These are phyloP conservation scores for Hirschfeldia incana DNA, from an alignment of 345 rosid species.

Conservation along the genomic window DNA sequence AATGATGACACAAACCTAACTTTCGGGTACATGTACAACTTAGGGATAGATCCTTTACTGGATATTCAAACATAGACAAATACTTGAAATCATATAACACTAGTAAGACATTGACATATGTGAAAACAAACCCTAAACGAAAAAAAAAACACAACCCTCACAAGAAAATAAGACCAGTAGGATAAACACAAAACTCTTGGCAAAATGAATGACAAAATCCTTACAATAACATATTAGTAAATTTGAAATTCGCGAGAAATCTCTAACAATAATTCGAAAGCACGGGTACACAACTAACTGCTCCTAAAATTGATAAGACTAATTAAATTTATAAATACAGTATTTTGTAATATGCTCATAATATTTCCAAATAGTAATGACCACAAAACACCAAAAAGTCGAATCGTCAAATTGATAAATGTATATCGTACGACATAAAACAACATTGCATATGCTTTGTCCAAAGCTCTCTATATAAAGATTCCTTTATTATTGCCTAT, in stretches of 20 bases:
- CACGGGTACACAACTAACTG: not conserved
- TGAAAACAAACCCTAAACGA: not conserved
- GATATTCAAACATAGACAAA: too few relatives aligned
- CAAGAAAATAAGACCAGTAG: not conserved
- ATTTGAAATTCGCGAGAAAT: not conserved
- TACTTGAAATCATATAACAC: too few relatives aligned
- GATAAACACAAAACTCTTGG: not conserved
- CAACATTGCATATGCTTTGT: slow-evolving; percentile 29
- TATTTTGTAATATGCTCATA: not conserved
- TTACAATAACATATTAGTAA: not conserved
- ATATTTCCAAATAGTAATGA: not conserved
- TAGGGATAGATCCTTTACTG: too few relatives aligned
- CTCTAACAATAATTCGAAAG: not conserved
- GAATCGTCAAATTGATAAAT: not conserved
- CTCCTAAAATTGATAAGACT: not conserved
- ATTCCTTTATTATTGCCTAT: not conserved
- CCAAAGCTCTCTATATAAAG: not conserved
- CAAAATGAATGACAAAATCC: not conserved
- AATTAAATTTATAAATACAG: not conserved
- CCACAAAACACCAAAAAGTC: not conserved
- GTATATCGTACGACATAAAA: slow-evolving; percentile 7
- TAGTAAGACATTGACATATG: not conserved
- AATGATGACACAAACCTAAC: too few relatives aligned
- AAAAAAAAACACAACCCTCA: not conserved
- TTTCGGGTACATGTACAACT: too few relatives aligned